Base-by-base conservation (phyloP, 164 flowering plant species). In the Amborella trichopoda region DNA sequence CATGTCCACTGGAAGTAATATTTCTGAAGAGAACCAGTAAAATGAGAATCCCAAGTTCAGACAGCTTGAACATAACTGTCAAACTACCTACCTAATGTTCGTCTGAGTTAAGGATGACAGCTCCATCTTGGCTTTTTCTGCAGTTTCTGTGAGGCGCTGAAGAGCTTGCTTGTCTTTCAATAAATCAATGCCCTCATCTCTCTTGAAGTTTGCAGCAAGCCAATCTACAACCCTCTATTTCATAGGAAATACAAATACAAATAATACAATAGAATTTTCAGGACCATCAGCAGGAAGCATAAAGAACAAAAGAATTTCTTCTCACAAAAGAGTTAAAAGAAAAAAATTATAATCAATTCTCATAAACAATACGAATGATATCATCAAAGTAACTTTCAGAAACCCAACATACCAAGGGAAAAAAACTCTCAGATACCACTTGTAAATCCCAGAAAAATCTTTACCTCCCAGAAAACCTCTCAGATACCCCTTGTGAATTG, bases 151-250 rank as follows among this genome's bases (percentile, higher is more conserved):
- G 17, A 68, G 60, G 23, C 76, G 58, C 52, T 74, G 76, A 58
- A 68, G 74, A 62, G 75, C 82, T 62, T 76, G 82, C 28, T 76
- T 79, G 59, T 79, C 86, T 64, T 74, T 79, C 45, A 80, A 52
- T 54, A 80, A 77, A 52, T 80, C 81, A 33, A 80, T 73, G 40
- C 88, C 96, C 61, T 83, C 94, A 53, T 81, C 72, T 59, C 68
- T 77, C 75, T 81, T 81, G 60, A 83, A 87, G 56, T 38, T 49
- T 6, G 32, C 48, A 45, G 86, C 83, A 47, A 86, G 86, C 86
- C 83, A 86, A 61, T 83, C 83, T 27, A 77, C 83, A 48, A 77
- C 48, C 48, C 74, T 71, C 80, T 77, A 67, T 53, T 42, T 16
- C 41, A 38, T 38, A 16, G 16, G 33, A 25, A 19, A 9, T 25